A percentile compares a stretch with the other conserved stretches of the same genome.
phyloP scores from a whole-genome alignment of 495 filamentous ascomycete genomes.

The Aspergillus panamensis region DNA sequence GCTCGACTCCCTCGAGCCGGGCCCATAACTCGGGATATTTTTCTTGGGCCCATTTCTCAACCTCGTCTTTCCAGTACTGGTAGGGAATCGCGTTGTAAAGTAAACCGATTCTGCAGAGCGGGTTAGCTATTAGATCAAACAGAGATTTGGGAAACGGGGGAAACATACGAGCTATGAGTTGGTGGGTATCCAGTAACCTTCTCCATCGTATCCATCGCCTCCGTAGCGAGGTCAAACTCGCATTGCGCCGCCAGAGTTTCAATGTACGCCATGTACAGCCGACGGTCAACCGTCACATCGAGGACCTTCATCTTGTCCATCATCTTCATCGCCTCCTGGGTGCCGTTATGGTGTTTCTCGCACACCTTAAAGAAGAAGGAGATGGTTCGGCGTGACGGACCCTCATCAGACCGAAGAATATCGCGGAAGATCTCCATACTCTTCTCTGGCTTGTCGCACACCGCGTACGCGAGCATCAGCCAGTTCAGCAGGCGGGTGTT shows the following conservation, averaged over 20 bases:
- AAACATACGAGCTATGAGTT: slow-evolving; percentile 66
- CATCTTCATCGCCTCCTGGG: slow-evolving; percentile 62
- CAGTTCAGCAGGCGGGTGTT: slow-evolving; percentile 74
- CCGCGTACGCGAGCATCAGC: slow-evolving; percentile 79
- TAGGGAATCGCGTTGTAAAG: slow-evolving; percentile 69
- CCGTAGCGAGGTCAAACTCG: slow-evolving; percentile 59
- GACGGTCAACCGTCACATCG: slow-evolving; percentile 68
- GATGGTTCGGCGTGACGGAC: slow-evolving; percentile 75
- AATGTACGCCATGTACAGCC: slow-evolving; percentile 70
- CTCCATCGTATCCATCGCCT: slow-evolving; percentile 62
- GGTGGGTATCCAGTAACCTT: slow-evolving; percentile 59
- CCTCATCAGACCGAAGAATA: slow-evolving; percentile 71
- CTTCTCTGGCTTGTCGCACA: slow-evolving; percentile 57
- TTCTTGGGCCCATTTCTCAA: slow-evolving; percentile 67
- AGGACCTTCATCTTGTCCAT: slow-evolving; percentile 70
- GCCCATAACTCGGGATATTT: slow-evolving; percentile 67
- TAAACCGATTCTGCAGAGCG: slow-evolving; percentile 54
- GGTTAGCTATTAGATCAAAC: slow-evolving; percentile 20
- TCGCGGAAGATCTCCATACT: slow-evolving; percentile 78
- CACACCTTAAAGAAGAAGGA: slow-evolving; percentile 75
- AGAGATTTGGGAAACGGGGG: background rate
- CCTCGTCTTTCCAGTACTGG: slow-evolving; percentile 55
- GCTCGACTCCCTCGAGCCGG: slow-evolving; percentile 43
- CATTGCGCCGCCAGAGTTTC: slow-evolving; percentile 69
- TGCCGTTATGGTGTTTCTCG: slow-evolving; percentile 59